Evolutionary conservation across 2,329 filamentous ascomycete species (phyloP).

Genomic region (Aspergillus novoparasiticus): DNA sequence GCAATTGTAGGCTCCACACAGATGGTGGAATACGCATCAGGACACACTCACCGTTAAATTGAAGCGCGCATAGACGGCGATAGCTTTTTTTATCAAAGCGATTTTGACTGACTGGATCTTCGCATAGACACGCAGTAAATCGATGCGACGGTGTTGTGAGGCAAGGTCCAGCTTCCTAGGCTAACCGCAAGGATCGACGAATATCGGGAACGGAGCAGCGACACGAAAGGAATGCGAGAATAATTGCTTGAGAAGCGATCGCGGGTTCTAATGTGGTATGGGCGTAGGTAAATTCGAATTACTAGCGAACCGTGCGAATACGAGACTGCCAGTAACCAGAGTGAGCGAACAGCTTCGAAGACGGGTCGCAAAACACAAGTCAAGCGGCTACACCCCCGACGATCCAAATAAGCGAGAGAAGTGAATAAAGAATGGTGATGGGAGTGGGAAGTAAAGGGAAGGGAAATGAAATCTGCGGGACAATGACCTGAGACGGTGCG

Average conservation of each 20-base stretch:
- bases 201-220: not conserved
- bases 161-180: not conserved
- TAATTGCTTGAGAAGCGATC: not conserved
- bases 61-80: constrained; percentile 1
- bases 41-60: not conserved
- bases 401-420: not conserved
- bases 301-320: not conserved
- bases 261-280: not conserved
- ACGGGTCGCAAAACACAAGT: not conserved
- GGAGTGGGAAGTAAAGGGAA: not conserved
- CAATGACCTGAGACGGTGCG: constrained; percentile 2
- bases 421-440: not conserved
- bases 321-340: not conserved
- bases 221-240: not conserved
- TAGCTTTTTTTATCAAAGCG: not conserved
- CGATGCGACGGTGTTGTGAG: not conserved
- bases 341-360: constrained; percentile 6
- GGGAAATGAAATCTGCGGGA: constrained; percentile 6
- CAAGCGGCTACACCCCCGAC: not conserved
- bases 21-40: not conserved
- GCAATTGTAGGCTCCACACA: not conserved
- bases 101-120: not conserved
- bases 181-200: not conserved
- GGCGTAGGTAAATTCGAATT: not conserved
- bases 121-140: not conserved